A percentile compares a stretch with the other conserved stretches of the same genome.
Conservation (phyloP, 805 yeast genomes). For the Sugiyamaella chiloensis region DNA sequence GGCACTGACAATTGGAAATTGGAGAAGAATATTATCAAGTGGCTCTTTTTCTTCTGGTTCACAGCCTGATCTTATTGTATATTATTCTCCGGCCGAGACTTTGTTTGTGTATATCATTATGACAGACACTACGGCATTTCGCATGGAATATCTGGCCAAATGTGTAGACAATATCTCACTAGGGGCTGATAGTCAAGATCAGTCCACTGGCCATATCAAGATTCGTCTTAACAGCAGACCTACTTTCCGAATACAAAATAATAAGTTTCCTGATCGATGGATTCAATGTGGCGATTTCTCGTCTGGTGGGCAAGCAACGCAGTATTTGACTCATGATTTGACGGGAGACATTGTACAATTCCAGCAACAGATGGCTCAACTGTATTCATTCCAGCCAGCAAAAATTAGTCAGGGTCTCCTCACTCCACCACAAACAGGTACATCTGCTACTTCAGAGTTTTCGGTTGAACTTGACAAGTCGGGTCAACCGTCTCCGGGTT, state of each 20-base stretch:
- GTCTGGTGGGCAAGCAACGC: slow-evolving; percentile 16
- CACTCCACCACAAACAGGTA: slow-evolving; percentile 18
- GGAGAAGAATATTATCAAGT: slow-evolving; percentile 10
- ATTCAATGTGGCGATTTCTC: slow-evolving; percentile 20
- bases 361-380: slow-evolving; percentile 14
- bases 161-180: slow-evolving; percentile 13
- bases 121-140: slow-evolving; percentile 12
- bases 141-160: slow-evolving; percentile 16
- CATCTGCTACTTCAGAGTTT: not conserved
- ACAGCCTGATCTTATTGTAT: slow-evolving; percentile 14
- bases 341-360: slow-evolving; percentile 18
- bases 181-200: slow-evolving; percentile 6
- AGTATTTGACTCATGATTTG: slow-evolving; percentile 12
- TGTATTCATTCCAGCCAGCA: slow-evolving; percentile 22
- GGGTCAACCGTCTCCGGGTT: not conserved
- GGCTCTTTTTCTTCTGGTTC: not conserved
- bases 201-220: slow-evolving; percentile 16
- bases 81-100: slow-evolving; percentile 19
- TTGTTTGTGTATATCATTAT: slow-evolving; percentile 15
- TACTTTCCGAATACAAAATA: slow-evolving; percentile 7
- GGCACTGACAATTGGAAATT: slow-evolving; percentile 14
- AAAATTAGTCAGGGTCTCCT: slow-evolving; percentile 13
- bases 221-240: slow-evolving; percentile 17
- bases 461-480: not conserved
- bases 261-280: slow-evolving; percentile 15